These are phyloP conservation scores for Aspergillus sp. DNA, from an alignment of 2,329 filamentous ascomycete species.

Conservation along the genomic window DNA sequence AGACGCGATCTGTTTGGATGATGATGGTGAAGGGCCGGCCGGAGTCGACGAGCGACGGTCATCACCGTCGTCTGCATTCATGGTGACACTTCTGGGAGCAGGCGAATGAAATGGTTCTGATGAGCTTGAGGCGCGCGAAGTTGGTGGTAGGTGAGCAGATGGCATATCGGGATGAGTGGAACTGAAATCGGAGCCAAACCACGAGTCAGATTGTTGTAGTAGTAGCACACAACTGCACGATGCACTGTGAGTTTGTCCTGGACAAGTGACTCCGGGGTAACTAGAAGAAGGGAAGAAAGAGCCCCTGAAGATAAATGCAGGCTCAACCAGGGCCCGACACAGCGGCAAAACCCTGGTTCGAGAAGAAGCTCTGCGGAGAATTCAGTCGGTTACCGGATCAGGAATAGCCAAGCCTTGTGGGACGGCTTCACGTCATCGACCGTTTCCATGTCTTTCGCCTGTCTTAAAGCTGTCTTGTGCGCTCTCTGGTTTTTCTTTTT, in stretches of 20 bases:
- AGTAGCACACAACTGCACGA: too few species aligned
- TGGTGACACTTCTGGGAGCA: constrained; percentile 8
- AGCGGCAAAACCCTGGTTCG: neutral
- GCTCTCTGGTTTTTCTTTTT: neutral
- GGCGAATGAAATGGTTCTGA: constrained; percentile 20
- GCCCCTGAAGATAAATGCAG: neutral
- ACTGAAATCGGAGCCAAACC: neutral
- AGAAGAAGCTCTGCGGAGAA: neutral
- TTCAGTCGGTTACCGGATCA: neutral
- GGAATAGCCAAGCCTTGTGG: neutral
- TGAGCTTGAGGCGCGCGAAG: constrained; percentile 17
- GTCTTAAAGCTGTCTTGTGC: neutral
- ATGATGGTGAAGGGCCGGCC: constrained; percentile 8
- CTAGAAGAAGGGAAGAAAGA: neutral
- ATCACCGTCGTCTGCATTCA: constrained; percentile 22
- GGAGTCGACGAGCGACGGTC: constrained; percentile 30
- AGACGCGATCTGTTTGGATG: constrained; percentile 7
- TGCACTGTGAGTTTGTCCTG: neutral
- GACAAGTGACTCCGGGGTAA: neutral
- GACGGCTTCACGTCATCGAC: neutral
- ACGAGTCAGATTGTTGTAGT: too few species aligned
- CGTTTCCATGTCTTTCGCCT: neutral
- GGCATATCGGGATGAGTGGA: constrained; percentile 12
- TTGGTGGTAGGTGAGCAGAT: constrained; percentile 15
- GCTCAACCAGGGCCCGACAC: neutral